Percentiles rank a stretch among this genome's conserved stretches.
Evolutionary conservation across 306 rosid genomes (phyloP).

Genomic region (Crataegus laevigata): DNA sequence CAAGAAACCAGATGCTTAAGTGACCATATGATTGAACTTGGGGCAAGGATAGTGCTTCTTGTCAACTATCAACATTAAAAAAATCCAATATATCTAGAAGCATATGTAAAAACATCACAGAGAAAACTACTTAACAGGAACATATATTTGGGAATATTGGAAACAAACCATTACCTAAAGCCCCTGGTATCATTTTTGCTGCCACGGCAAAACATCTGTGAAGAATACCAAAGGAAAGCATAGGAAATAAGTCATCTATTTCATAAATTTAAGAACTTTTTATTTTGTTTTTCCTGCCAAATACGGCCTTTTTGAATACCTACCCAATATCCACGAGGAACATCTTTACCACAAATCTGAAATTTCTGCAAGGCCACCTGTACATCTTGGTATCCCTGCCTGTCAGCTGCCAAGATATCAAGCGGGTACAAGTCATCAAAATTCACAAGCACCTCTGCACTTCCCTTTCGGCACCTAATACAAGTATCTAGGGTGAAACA

Average conservation of each 20-base stretch:
- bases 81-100: not conserved
- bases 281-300: not conserved
- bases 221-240: conserved; percentile 19
- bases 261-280: not conserved
- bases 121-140: not conserved
- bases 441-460: conserved; percentile 78
- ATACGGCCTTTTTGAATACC: conserved; percentile 15
- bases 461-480: conserved; percentile 89
- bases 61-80: not conserved
- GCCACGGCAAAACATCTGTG: conserved; percentile 94
- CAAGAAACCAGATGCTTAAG: not conserved
- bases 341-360: conserved; percentile 83
- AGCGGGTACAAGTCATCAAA: conserved; percentile 70
- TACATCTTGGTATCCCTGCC: conserved; percentile 39
- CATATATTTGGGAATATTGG: not conserved
- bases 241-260: conserved; percentile 12
- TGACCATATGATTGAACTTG: not conserved
- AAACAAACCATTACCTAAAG: conserved; percentile 58
- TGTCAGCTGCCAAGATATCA: conserved; percentile 31
- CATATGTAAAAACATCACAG: not conserved
- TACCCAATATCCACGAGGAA: conserved; percentile 99
- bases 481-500: conserved; percentile 20
- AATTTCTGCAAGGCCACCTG: conserved; percentile 28
- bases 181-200: conserved; percentile 88
- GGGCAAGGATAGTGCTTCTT: not conserved